Conservation (phyloP, 78 protist genomes). For the Dictyostelium brefeldianum region DNA sequence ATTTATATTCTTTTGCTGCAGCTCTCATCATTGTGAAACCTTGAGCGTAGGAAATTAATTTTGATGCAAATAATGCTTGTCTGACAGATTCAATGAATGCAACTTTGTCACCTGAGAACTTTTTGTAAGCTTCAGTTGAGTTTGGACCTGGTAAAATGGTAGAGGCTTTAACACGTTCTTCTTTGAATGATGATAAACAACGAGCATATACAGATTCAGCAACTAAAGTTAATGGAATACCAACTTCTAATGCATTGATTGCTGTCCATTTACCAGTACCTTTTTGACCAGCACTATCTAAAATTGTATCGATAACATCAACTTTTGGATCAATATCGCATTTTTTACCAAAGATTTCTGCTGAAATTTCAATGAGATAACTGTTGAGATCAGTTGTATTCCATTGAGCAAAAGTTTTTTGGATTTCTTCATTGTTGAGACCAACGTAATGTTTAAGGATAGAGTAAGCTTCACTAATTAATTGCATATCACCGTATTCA, state of each 20-base stretch:
- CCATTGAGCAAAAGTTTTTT: slow-evolving; percentile 90
- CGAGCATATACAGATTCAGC: slow-evolving; percentile 91
- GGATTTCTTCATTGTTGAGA: slow-evolving; percentile 86
- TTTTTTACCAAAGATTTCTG: slow-evolving; percentile 87
- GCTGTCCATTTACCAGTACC: slow-evolving; percentile 98
- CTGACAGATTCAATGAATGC: slow-evolving; percentile 85
- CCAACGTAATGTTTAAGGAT: slow-evolving; percentile 83
- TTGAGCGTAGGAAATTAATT: slow-evolving; percentile 96
- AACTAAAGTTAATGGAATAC: slow-evolving; percentile 89
- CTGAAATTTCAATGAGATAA: slow-evolving; percentile 97
- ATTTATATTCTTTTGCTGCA: slow-evolving; percentile 82
- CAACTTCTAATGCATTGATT: slow-evolving; percentile 86
- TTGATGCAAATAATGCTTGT: slow-evolving; percentile 93
- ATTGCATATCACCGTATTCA: slow-evolving; percentile 99
- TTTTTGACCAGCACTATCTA: slow-evolving; percentile 96
- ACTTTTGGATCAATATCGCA: slow-evolving; percentile 69
- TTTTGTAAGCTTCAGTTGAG: neutral
- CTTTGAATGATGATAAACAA: slow-evolving; percentile 87
- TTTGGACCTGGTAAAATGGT: slow-evolving; percentile 88
- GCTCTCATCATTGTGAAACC: slow-evolving; percentile 90
- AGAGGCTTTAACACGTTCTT: slow-evolving; percentile 85
- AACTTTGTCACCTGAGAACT: slow-evolving; percentile 81
- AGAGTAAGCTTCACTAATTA: slow-evolving; percentile 94
- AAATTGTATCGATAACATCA: slow-evolving; percentile 91
- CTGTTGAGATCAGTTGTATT: slow-evolving; percentile 93